Evolutionary conservation across 2,329 filamentous ascomycete species (phyloP).

Genomic region (Fusarium nurragi): DNA sequence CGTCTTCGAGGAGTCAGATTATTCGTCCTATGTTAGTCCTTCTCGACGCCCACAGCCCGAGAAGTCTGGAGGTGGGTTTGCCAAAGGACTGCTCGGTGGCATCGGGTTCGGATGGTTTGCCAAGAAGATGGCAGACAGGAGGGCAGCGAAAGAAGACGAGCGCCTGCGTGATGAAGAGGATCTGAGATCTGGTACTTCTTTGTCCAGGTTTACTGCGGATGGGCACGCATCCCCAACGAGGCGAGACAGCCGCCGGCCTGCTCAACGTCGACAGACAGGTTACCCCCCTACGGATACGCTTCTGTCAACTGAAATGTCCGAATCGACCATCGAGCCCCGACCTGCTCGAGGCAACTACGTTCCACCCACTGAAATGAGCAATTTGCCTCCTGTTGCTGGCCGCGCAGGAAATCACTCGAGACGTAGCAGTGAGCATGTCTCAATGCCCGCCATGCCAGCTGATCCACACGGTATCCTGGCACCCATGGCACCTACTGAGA

Average conservation of each 20-base stretch:
- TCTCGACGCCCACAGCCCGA: conserved; percentile 64
- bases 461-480: conserved; percentile 59
- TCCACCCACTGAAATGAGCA: conserved; percentile 38
- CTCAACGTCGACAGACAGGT: conserved; percentile 46
- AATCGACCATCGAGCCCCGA: conserved; percentile 49
- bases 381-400: conserved; percentile 32
- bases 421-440: conserved; percentile 50
- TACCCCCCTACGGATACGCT: conserved; percentile 41
- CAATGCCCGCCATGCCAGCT: conserved; percentile 65
- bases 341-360: conserved; percentile 43
- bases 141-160: conserved; percentile 58
- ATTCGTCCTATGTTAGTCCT: conserved; percentile 69
- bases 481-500: conserved; percentile 40
- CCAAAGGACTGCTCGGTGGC: conserved; percentile 67
- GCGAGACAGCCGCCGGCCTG: conserved; percentile 46
- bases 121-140: conserved; percentile 69
- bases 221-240: conserved; percentile 64
- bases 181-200: conserved; percentile 66
- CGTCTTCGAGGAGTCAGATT: conserved; percentile 62
- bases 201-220: conserved; percentile 76
- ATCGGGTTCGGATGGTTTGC: conserved; percentile 75
- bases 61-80: conserved; percentile 58
- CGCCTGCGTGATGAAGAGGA: conserved; percentile 62
- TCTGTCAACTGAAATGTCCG: conserved; percentile 49
- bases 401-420: conserved; percentile 53